phyloP scores from a whole-genome alignment of 1,139 yeast species.

The Candida glucosophila region DNA sequence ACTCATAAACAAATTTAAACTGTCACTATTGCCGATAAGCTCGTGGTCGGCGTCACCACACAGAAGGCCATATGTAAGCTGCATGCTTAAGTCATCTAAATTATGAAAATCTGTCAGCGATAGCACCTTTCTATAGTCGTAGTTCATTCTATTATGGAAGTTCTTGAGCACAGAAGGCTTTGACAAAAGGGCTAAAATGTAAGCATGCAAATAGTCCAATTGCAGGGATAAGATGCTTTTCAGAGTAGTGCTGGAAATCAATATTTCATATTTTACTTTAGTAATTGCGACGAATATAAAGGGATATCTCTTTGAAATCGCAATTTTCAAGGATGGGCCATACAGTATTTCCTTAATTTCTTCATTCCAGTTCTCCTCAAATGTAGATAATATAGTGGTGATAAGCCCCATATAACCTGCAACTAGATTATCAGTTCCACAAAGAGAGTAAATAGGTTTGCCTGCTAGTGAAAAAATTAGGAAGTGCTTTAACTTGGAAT shows the following conservation, averaged over 20 bases:
- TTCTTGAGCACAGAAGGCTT: conserved; percentile 66
- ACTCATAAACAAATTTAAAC: conserved; percentile 21
- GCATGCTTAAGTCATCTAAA: conserved; percentile 52
- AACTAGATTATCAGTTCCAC: conserved; percentile 65
- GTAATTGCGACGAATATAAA: conserved; percentile 70
- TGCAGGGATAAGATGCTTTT: conserved; percentile 47
- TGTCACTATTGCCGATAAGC: conserved; percentile 3
- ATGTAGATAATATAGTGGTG: conserved; percentile 59
- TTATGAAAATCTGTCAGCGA: conserved; percentile 63
- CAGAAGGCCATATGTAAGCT: conserved; percentile 33
- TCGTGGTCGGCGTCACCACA: conserved; percentile 2
- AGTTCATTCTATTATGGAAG: conserved; percentile 66
- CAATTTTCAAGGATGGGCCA: conserved; percentile 41
- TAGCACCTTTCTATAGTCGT: conserved; percentile 69
- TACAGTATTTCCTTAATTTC: conserved; percentile 18
- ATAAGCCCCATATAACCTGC: conserved; percentile 70
- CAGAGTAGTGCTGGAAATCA: conserved; percentile 16
- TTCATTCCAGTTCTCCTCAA: conserved; percentile 34
- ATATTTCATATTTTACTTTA: conserved; percentile 28
- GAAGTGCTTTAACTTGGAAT: conserved; percentile 52
- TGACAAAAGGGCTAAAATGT: conserved; percentile 72
- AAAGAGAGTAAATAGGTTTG: conserved; percentile 79
- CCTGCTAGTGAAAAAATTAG: conserved; percentile 87
- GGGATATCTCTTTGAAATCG: conserved; percentile 58
- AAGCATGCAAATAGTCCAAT: conserved; percentile 66